Evolutionary conservation across 768 basidiomycete species (phyloP).

Genomic region (Nidula microcarpa): DNA sequence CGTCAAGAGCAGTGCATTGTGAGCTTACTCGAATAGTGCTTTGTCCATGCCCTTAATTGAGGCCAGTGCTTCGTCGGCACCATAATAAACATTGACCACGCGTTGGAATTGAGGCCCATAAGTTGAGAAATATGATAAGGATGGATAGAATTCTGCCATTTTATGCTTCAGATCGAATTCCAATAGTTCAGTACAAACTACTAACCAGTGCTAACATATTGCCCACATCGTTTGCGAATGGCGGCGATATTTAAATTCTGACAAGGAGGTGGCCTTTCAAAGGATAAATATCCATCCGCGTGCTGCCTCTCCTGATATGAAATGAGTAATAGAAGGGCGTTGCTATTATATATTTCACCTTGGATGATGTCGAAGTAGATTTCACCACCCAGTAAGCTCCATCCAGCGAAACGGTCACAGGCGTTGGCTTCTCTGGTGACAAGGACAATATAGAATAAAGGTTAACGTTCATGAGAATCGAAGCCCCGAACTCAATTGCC

Average conservation of each 20-base stretch:
- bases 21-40: too few relatives aligned
- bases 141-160: slow-evolving; percentile 17
- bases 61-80: slow-evolving; percentile 19
- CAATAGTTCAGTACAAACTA: too few relatives aligned
- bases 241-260: too few relatives aligned
- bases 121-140: slow-evolving; percentile 21
- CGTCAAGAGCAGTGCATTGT: too few relatives aligned
- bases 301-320: too few relatives aligned
- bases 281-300: slow-evolving; percentile 17
- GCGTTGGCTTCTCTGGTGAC: slow-evolving; percentile 12
- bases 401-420: slow-evolving; percentile 11
- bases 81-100: slow-evolving; percentile 14
- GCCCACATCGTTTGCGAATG: too few relatives aligned
- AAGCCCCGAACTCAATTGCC: slow-evolving; percentile 32
- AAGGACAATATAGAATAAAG: slow-evolving; percentile 14
- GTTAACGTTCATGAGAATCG: slow-evolving; percentile 12
- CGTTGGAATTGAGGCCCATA: slow-evolving; percentile 28
- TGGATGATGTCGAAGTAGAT: too few relatives aligned
- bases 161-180: neutral
- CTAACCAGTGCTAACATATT: too few relatives aligned
- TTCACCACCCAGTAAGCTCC: slow-evolving; percentile 21
- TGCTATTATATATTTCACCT: too few relatives aligned
- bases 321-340: too few relatives aligned
- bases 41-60: too few relatives aligned
- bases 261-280: too few relatives aligned